Percentiles rank a stretch among this genome's conserved stretches.
These are phyloP conservation scores for Bipolaris oryzae DNA, from an alignment of 2,329 filamentous ascomycete genomes.

Conservation along the genomic window DNA sequence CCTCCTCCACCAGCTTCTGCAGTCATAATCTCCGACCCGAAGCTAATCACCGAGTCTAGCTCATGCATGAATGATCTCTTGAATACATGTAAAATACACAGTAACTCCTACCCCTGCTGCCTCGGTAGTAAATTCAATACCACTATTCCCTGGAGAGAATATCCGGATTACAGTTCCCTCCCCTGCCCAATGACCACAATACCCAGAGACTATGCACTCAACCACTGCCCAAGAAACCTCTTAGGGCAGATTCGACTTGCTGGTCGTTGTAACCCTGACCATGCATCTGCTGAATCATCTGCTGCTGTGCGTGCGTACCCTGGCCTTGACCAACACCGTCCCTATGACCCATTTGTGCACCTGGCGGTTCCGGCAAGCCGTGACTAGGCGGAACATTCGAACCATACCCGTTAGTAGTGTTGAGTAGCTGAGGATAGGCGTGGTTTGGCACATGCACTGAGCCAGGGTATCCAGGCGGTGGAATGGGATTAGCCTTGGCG, in stretches of 20 bases:
- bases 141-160: not conserved
- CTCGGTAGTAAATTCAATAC: not conserved
- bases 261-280: slow-evolving; percentile 27
- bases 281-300: slow-evolving; percentile 19
- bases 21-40: too few relatives aligned
- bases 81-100: not conserved
- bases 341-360: slow-evolving; percentile 8
- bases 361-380: not conserved
- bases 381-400: not conserved
- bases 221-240: slow-evolving; percentile 28
- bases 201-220: not conserved
- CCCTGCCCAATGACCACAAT: not conserved
- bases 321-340: slow-evolving; percentile 7
- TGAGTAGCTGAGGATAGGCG: not conserved
- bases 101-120: too few relatives aligned
- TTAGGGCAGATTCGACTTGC: slow-evolving; percentile 35
- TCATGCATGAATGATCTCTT: not conserved
- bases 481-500: slow-evolving; percentile 6
- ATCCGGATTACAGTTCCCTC: not conserved
- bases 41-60: too few relatives aligned
- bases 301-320: slow-evolving; percentile 9
- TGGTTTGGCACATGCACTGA: slow-evolving; percentile 1
- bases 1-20: too few relatives aligned
- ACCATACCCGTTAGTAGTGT: not conserved
- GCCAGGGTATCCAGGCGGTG: not conserved